A percentile compares a stretch with the other conserved stretches of the same genome.
phyloP scores from a whole-genome alignment of 345 rosid species.

The Melaleuca quinquenervia region DNA sequence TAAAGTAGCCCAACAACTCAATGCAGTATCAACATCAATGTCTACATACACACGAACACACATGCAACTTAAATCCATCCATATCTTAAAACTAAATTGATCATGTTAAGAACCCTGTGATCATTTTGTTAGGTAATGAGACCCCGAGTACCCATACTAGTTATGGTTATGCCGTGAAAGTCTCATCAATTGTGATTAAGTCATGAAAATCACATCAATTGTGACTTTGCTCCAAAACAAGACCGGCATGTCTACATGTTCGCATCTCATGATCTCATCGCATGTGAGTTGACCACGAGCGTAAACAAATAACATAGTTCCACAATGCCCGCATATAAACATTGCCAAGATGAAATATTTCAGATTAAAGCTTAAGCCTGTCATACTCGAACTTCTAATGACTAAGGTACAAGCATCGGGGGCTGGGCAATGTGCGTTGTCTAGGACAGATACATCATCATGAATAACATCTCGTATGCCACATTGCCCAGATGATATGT shows the following conservation, averaged over 20 bases:
- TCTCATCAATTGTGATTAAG: background rate
- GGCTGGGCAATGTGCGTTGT: background rate
- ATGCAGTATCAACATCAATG: background rate
- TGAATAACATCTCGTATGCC: background rate
- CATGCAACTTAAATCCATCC: background rate
- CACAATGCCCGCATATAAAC: background rate
- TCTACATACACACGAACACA: too few species aligned
- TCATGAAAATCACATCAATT: background rate
- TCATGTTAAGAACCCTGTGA: background rate
- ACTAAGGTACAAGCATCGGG: background rate
- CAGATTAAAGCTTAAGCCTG: background rate
- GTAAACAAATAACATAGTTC: background rate
- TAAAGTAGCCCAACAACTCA: background rate
- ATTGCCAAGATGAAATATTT: background rate
- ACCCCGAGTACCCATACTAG: background rate
- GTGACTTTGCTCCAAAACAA: background rate
- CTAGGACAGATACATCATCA: background rate
- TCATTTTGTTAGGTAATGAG: too few species aligned
- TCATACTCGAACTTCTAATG: background rate
- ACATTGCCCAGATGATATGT: background rate
- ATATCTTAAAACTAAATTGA: background rate
- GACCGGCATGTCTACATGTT: background rate
- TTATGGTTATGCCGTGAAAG: background rate
- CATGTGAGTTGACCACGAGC: background rate
- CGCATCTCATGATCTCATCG: background rate